These are phyloP conservation scores for Thermoascus crustaceus DNA, from an alignment of 2,329 filamentous ascomycete genomes.

Conservation along the genomic window DNA sequence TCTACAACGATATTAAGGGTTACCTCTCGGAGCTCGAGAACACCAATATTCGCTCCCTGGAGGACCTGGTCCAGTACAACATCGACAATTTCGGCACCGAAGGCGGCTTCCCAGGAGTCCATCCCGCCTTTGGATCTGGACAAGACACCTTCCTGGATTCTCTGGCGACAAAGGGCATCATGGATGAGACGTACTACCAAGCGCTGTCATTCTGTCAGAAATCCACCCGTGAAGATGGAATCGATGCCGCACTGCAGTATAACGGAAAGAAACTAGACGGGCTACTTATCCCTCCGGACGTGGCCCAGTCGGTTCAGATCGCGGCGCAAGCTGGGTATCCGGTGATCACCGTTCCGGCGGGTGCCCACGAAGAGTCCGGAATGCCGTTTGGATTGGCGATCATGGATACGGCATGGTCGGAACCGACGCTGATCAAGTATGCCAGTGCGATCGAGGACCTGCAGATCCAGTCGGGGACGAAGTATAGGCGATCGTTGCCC, in stretches of 20 bases:
- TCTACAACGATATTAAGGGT: constrained; percentile 53
- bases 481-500: constrained; percentile 43
- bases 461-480: constrained; percentile 36
- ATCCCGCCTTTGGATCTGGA: constrained; percentile 60
- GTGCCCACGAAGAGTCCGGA: constrained; percentile 44
- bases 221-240: constrained; percentile 55
- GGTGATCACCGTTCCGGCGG: constrained; percentile 60
- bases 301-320: constrained; percentile 60
- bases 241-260: constrained; percentile 56
- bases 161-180: constrained; percentile 51
- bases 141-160: constrained; percentile 64
- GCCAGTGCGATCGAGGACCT: constrained; percentile 57
- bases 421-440: constrained; percentile 51
- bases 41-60: constrained; percentile 50
- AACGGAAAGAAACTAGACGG: constrained; percentile 47
- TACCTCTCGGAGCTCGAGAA: constrained; percentile 58
- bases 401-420: constrained; percentile 54
- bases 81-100: constrained; percentile 56
- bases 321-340: constrained; percentile 71
- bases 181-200: constrained; percentile 58
- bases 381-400: constrained; percentile 57
- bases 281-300: constrained; percentile 60
- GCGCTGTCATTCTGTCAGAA: constrained; percentile 55
- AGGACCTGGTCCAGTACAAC: constrained; percentile 60
- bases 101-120: constrained; percentile 53